Evolutionary conservation across 345 rosid species (phyloP).

Genomic region (Salix brachista): DNA sequence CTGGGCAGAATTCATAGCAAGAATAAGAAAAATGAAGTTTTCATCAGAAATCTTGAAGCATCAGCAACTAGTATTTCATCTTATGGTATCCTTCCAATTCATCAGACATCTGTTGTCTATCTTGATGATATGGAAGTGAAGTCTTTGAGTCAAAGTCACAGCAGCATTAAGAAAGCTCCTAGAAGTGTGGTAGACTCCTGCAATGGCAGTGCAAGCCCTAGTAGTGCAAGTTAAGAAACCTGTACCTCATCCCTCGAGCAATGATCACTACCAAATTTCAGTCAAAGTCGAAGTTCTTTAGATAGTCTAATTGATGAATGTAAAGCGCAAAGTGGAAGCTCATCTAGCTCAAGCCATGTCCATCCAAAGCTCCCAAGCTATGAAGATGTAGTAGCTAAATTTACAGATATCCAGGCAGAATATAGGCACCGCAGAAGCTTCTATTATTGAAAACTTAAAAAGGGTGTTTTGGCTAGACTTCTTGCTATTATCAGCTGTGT

Average conservation of each 20-base stretch:
- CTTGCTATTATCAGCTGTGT: too few relatives aligned
- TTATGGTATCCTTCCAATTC: background rate
- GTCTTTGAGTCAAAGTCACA: too few relatives aligned
- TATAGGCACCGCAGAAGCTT: background rate
- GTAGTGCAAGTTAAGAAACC: background rate
- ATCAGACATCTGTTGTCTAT: background rate
- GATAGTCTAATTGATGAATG: constrained; percentile 3
- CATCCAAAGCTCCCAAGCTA: constrained; percentile 22
- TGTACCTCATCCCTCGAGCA: background rate
- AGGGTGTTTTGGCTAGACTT: too few relatives aligned
- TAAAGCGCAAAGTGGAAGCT: background rate
- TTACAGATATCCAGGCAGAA: constrained; percentile 6
- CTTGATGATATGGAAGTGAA: background rate
- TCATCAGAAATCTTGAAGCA: background rate
- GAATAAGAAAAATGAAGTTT: background rate
- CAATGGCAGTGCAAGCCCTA: background rate
- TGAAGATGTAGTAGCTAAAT: constrained; percentile 14
- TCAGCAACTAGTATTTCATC: background rate
- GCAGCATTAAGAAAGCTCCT: background rate
- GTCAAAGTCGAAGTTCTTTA: background rate
- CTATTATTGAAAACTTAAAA: background rate
- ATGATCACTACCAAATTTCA: background rate
- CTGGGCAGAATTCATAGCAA: background rate
- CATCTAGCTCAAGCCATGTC: constrained; percentile 13
- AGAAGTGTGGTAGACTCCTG: background rate